Conservation (phyloP, 192 early-diverging fungal species). For the Polychytrium aggregatum region DNA sequence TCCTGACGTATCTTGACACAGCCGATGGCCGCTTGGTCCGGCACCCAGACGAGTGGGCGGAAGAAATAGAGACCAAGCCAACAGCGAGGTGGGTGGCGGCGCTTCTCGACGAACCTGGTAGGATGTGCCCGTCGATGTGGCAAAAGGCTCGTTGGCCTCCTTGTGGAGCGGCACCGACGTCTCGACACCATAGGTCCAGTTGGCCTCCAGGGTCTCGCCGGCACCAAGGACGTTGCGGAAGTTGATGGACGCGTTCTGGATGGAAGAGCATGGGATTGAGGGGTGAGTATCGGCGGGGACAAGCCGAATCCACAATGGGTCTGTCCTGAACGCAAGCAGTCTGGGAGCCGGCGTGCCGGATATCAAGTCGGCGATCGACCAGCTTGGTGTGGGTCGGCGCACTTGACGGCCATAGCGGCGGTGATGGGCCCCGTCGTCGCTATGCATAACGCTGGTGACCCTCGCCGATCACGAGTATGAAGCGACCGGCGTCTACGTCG, state of each 20-base stretch:
- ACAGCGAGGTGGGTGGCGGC: not conserved
- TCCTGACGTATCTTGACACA: slow-evolving; percentile 1
- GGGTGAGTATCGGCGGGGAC: not conserved
- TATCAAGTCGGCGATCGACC: not conserved
- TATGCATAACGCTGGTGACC: too few relatives aligned
- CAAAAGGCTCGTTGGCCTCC: slow-evolving; percentile 12
- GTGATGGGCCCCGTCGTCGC: too few relatives aligned
- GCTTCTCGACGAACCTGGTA: slow-evolving; percentile 37
- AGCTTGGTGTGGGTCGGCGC: not conserved
- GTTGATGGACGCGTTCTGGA: slow-evolving; percentile 50
- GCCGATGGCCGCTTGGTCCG: not conserved
- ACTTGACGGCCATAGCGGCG: not conserved
- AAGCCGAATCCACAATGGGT: too few relatives aligned
- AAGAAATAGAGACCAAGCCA: not conserved
- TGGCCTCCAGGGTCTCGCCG: slow-evolving; percentile 67
- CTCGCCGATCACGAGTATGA: too few relatives aligned
- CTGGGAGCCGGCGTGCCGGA: not conserved
- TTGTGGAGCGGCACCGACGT: slow-evolving; percentile 17
- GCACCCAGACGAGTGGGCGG: not conserved
- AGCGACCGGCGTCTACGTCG: too few relatives aligned
- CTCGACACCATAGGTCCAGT: slow-evolving; percentile 61
- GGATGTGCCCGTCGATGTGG: slow-evolving; percentile 49
- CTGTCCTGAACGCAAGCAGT: not conserved
- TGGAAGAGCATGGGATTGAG: slow-evolving; percentile 11
- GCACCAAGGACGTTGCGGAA: slow-evolving; percentile 82